A percentile compares a stretch with the other conserved stretches of the same genome.
Evolutionary conservation across 1,139 yeast species (phyloP).

Genomic region (Sugiyamaella paludigena): DNA sequence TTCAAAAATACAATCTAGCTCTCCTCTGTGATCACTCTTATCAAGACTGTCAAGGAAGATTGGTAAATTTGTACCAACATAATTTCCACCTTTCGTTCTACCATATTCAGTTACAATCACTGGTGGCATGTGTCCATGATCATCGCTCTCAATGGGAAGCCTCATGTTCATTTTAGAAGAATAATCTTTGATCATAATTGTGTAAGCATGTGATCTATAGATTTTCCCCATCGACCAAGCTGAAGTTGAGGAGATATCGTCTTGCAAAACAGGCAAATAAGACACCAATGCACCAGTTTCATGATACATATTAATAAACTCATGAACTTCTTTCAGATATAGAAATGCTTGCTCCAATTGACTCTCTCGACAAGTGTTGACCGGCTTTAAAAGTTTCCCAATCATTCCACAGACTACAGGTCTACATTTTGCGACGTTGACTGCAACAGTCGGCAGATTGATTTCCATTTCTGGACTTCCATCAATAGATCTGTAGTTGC

Average conservation of each 20-base stretch:
- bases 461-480: too few species aligned
- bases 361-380: background rate
- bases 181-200: constrained; percentile 9
- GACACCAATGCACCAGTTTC: constrained; percentile 9
- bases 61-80: constrained; percentile 4
- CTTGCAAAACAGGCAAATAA: constrained; percentile 14
- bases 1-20: constrained; percentile 6
- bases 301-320: constrained; percentile 14
- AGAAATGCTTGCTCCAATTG: background rate
- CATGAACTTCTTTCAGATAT: constrained; percentile 11
- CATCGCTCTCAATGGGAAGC: background rate
- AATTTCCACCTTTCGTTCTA: constrained; percentile 2
- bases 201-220: constrained; percentile 19
- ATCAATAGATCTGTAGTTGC: background rate
- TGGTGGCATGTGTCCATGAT: background rate
- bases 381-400: background rate
- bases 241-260: constrained; percentile 6
- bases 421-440: background rate
- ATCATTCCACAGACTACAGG: background rate
- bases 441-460: background rate
- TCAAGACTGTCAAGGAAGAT: constrained; percentile 7
- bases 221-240: constrained; percentile 15
- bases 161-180: background rate
- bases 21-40: constrained; percentile 7
- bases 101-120: constrained; percentile 5